Base-by-base conservation (phyloP, 768 basidiomycete genomes). In the Boletus pseudo-olivaceus region DNA sequence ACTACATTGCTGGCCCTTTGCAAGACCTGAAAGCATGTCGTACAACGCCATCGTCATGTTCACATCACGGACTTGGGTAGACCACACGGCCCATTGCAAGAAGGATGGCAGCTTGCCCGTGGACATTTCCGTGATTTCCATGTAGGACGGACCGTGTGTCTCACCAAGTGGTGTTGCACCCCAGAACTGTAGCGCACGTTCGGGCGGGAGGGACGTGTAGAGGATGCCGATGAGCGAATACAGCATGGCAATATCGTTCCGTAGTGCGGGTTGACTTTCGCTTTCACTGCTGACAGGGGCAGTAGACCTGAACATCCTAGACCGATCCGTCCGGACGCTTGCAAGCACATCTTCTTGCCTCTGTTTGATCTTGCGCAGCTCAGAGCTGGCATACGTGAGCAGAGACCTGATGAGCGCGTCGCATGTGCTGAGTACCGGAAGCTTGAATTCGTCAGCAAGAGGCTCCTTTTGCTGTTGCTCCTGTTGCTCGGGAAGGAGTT, bases 61-160 rank as follows among this genome's bases (percentile, higher is more conserved):
- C 7, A 80, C 64, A 56, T 92, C 89, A 55, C 86, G 81, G 5
- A 81, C 76, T 52, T 91, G 84, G 1, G 90, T 89, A 1, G 88
- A 88, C 88, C 88, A 89, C 9, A 90, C 83, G 0, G 90, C 90
- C 93, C 93, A 96, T 54, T 92, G 89, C 45, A 96, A 73, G 68
- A 96, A 95, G 2, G 84, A 78, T 1, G 84, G 82, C 0, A 91
- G 75, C 54, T 84, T 81, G 2, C 81, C 84, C 26, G 79, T 71
- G 2, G 78, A 81, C n/a, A 79, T 75, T 61, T 92, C 90, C 1
- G 79, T 62, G 34, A 72, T 70, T 59, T 89, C 84, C 56, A 83
- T 66, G 62, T 87, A 88, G 4, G 80, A 73, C 12, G 75, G 66
- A 27, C 70, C 71, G 12, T 72, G 70, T 0, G 69, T 50, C 7